Base-by-base conservation (phyloP, 2,329 filamentous ascomycete genomes). In the Tolypocladium tropicale region DNA sequence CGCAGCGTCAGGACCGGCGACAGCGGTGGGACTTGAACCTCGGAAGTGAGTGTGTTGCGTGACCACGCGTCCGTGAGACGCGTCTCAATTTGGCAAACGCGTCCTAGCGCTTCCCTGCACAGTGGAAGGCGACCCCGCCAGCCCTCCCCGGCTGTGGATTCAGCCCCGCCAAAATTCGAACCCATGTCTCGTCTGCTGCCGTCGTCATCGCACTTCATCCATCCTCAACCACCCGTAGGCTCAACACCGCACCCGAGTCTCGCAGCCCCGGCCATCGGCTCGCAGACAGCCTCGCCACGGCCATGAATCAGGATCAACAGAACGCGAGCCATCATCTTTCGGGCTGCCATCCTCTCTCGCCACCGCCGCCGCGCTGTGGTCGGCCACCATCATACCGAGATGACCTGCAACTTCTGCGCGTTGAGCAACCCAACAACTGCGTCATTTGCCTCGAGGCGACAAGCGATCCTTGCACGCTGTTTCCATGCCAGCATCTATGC, bases 381-480 rank as follows among this genome's bases (percentile, higher is more conserved):
- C 46, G 25, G 16, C 43, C 25, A 30, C 18, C 43, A 4, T 16
- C 23, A 28, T 48, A 25, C 23, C 46, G 11, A 14, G n/a, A n/a
- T 25, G 46, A 49, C 18, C 25, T n/a, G 46, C 46, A 32, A 9
- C 10, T n/a, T 18, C n/a, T 16, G 4, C 18, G 46, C 46, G 14
- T 30, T 16, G 28, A 49, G 28, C 28, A 18, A n/a, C 10, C 28
- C 4, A 28, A 32, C 2, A 3, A 68, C 60, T 83, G 92, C 70
- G 90, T 95, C 60, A 94, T 97, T 70, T 97, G 92, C 70, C 83
- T 96, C 58, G 88, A 93, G 56, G 67, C 74, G 54, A 78, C 96
- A 65, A 82, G 83, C 11, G 89, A 94, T 64, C 74, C 82, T 54
- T 90, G 88, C 60, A 77, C 86, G 53, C 82, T 89, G 9, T 74